phyloP scores from a whole-genome alignment of 345 rosid genomes.

The Eucalyptus cloeziana region DNA sequence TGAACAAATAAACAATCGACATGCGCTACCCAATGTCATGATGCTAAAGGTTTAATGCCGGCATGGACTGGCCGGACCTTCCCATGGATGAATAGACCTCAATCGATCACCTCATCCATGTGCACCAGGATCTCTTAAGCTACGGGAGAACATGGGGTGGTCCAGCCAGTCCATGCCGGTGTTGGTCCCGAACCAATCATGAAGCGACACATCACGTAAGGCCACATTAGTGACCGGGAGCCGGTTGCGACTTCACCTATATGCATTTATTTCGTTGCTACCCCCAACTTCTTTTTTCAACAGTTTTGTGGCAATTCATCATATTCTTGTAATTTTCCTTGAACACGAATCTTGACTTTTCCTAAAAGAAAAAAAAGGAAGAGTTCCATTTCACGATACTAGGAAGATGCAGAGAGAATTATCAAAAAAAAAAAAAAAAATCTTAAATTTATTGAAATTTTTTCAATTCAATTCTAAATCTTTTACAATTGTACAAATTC shows the following conservation, averaged over 20 bases:
- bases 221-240: no score
- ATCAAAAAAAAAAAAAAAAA: fast-evolving
- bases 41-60: no score
- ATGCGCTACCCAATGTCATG: no score
- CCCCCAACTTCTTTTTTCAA: neutral
- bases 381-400: neutral
- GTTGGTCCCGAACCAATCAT: no score
- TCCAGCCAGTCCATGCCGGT: neutral
- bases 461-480: fast-evolving
- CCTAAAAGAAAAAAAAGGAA: neutral
- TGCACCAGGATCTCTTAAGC: no score
- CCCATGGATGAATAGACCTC: no score
- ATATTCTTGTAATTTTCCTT: neutral
- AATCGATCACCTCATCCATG: no score
- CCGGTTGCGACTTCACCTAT: neutral
- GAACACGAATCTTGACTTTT: neutral
- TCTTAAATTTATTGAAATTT: no score
- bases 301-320: neutral
- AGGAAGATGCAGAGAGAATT: neutral
- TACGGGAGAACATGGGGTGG: neutral
- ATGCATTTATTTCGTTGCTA: neutral
- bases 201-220: no score
- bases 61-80: no score
- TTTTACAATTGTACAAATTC: no score
- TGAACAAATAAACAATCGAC: no score